Base-by-base conservation (phyloP, 148 eudicot species). In the Silene uniflora region DNA sequence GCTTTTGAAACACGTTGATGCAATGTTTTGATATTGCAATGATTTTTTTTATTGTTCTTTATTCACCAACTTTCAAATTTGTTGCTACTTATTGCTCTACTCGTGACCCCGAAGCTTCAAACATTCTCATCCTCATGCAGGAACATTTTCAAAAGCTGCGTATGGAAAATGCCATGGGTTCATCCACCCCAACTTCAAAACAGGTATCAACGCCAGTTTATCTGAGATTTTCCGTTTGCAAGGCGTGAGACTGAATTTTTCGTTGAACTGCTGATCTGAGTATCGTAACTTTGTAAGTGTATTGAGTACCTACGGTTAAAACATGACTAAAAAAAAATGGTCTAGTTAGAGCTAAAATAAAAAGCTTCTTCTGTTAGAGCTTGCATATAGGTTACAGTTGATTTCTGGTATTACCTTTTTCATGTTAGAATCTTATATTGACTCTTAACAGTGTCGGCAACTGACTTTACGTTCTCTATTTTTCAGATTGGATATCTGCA, bases 81-180 rank as follows among this genome's bases (percentile, higher is more conserved):
- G 4, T 2, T 22, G 59, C 62, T 66, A 49, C 75, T 21, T n/a
- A 73, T 76, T 22, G 59, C 17, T 47, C 56, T 55, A 49, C 67
- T 7, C 24, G 0, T 35, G 63, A 19, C 46, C 29, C 17, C 2
- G 12, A 7, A 42, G 44, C 47, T 75, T 54, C 19, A 11, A 64
- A 14, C 4, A 46, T 23, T 14, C 55, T 46, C 63, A 69, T 55
- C 14, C 61, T 21, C 69, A n/a, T 75, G 17, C 66, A 93, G 98
- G 93, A 93, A 82, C 87, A 91, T 83, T 93, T 93, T 63, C 98
- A 89, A 76, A 93, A 93, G 85, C 76, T 86, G 62, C 79, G 98
- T 76, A 88, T 93, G 70, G 93, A 93, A 77, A 86, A 77, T 63
- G 89, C 95, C n/a, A 89, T 91, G 98, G 80, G 87, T 88, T 80